Base-by-base conservation (phyloP, 345 rosid species). In the Diplotaxis tenuifolia region DNA sequence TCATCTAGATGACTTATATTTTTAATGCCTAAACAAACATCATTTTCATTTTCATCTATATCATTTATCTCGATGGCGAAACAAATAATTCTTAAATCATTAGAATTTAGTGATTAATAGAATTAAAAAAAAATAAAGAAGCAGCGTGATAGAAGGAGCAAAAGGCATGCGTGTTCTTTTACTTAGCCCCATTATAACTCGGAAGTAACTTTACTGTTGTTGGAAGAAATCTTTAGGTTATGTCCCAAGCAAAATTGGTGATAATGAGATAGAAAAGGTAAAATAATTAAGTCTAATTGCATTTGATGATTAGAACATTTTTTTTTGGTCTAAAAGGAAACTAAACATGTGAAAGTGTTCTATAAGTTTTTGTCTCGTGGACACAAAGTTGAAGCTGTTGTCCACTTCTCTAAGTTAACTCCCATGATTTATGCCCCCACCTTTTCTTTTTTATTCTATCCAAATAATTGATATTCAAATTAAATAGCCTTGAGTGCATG, bases 351-450 rank as follows among this genome's bases (percentile, higher is more conserved):
- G 79, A 69, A 75, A 69, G 58, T 49, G 4, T 38, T 75, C 25
- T 50, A 68, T 56, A 50, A 34, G 31, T 67, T 67, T 58, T 61
- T 68, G 57, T 68, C 34, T 54, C 47, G 64, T 61, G 74, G 69
- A 68, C 78, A 75, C 68, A 68, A 68, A 75, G 79, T 62, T 38
- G 79, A 75, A 54, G 70, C 65, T 62, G 70, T 62, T 75, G 70
- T 69, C 74, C 64, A 68, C 23, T 75, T 75, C 69, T 62, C 50
- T 75, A 75, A 75, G 74, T 62, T 68, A 62, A 60, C 56, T 36
- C 73, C 68, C 56, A 60, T 49, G 53, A 52, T 68, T 15, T 21
- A 38, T 61, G 36, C 15, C 64, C 42, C 68, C 73, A 61, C 72
- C 25, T 20, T 20, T 52, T 52, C 34, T 9, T 52, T 52, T 34